phyloP scores from a whole-genome alignment of 768 basidiomycete species.

The Piloderma croceum region DNA sequence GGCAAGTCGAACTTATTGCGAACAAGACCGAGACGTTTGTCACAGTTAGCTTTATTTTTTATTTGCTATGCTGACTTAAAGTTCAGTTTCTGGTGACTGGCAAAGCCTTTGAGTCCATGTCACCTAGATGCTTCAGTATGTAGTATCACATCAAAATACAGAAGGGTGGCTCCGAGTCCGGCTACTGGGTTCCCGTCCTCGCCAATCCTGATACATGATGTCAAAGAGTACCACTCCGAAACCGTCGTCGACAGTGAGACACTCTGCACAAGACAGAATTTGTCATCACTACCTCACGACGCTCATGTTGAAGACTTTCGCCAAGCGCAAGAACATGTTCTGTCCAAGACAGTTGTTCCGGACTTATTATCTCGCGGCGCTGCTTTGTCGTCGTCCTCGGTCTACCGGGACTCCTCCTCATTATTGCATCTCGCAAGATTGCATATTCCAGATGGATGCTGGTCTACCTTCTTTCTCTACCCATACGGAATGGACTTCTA shows the following conservation, averaged over 20 bases:
- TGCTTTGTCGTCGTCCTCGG: constrained; percentile 92
- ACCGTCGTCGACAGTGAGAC: constrained; percentile 99
- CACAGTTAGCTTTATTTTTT: constrained; percentile 54
- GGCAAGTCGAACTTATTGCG: constrained; percentile 99
- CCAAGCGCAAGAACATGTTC: constrained; percentile 98
- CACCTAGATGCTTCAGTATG: constrained; percentile 99
- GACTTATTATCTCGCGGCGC: constrained; percentile 90
- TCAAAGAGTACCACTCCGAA: constrained; percentile 98
- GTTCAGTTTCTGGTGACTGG: constrained; percentile 99
- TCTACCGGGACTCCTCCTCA: constrained; percentile 91
- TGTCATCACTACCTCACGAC: constrained; percentile 98
- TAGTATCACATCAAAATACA: constrained; percentile 99
- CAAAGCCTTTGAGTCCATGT: constrained; percentile 99
- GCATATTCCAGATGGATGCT: constrained; percentile 98
- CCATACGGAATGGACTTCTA: constrained; percentile 95
- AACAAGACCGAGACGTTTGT: constrained; percentile 99
- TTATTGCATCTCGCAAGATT: constrained; percentile 90
- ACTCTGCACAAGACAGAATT: constrained; percentile 99
- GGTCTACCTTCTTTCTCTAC: constrained; percentile 85
- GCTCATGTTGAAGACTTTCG: constrained; percentile 97
- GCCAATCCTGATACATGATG: constrained; percentile 99
- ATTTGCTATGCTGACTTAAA: constrained; percentile 75
- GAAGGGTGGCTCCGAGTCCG: constrained; percentile 90
- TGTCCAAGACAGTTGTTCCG: constrained; percentile 97
- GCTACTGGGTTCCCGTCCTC: constrained; percentile 97